Evolutionary conservation across 768 basidiomycete genomes (phyloP).

Genomic region (Lactarius sp.): DNA sequence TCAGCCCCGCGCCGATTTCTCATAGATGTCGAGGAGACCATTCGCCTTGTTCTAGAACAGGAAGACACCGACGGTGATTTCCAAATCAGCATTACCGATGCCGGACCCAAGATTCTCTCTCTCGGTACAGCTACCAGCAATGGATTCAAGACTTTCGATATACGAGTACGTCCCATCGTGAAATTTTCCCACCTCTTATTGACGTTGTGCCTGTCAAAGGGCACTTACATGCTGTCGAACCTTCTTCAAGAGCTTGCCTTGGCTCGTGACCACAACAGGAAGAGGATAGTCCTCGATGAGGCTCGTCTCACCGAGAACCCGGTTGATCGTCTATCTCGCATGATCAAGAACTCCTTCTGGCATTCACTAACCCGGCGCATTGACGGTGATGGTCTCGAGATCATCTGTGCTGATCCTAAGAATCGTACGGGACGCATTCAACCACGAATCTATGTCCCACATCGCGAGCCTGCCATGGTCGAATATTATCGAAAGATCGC

Average conservation of each 20-base stretch:
- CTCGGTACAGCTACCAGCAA: conserved; percentile 96
- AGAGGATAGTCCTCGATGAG: conserved; percentile 98
- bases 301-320: conserved; percentile 97
- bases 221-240: conserved; percentile 99
- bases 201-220: conserved; percentile 42
- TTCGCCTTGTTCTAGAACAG: conserved; percentile 92
- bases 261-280: conserved; percentile 89
- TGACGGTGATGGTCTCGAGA: conserved; percentile 94
- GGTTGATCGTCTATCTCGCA: conserved; percentile 90
- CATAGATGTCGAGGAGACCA: conserved; percentile 97
- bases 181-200: conserved; percentile 14
- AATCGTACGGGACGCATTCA: conserved; percentile 88
- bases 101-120: conserved; percentile 93
- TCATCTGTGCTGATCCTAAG: conserved; percentile 97
- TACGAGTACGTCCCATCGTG: conserved; percentile 56
- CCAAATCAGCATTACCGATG: conserved; percentile 93
- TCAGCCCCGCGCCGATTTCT: conserved; percentile 83
- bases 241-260: conserved; percentile 97
- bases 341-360: conserved; percentile 99
- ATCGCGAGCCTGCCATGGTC: conserved; percentile 89
- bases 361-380: conserved; percentile 94
- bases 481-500: conserved; percentile 94
- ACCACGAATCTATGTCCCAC: conserved; percentile 91
- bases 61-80: conserved; percentile 98
- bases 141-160: conserved; percentile 96